Base-by-base conservation (phyloP, 2,329 filamentous ascomycete genomes). In the Chrysosporium queenslandicum region DNA sequence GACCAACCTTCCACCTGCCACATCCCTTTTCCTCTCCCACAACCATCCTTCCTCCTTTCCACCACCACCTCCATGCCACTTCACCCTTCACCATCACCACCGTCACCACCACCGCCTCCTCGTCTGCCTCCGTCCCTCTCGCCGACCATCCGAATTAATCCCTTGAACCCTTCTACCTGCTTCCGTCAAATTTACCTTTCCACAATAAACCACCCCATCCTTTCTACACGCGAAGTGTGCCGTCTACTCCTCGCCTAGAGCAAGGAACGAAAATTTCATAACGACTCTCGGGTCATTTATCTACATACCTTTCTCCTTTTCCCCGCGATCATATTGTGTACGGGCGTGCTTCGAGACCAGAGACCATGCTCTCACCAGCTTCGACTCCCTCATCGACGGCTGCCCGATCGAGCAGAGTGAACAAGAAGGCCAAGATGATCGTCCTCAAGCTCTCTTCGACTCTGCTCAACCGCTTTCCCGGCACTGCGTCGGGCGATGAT, bases 401-500 rank as follows among this genome's bases (percentile, higher is more conserved):
- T 62, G 64, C 66, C 63, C 68, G 67, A 62, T 63, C 66, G 48
- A 66, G 58, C 58, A 59, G 63, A 40, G 57, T 63, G 41, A 56
- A 59, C 53, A 64, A 66, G 56, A 59, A 59, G 58, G 66, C 61
- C 53, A 62, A 59, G 58, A 57, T 58, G 21, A 55, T 73, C 46
- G 58, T 67, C 52, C 63, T 74, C n/a, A 71, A 67, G 59, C 58
- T 74, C 42, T 64, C 69, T 6, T 58, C 68, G 3, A 58, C 63
- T 7, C 30, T 65, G 4, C 60, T 74, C n/a, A 61, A 63, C 54
- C 64, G 64, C 30, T 71, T 72, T 48, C 56, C 60, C 16, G 58
- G 54, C 53, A 50, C 55, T 34, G 49, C 58, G 46, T 27, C 55
- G 9, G 39, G 23, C 16, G 32, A 50, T 9, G 50, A 56, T 54